phyloP scores from a whole-genome alignment of 2,329 filamentous ascomycete species.

The Claviceps cyperi region DNA sequence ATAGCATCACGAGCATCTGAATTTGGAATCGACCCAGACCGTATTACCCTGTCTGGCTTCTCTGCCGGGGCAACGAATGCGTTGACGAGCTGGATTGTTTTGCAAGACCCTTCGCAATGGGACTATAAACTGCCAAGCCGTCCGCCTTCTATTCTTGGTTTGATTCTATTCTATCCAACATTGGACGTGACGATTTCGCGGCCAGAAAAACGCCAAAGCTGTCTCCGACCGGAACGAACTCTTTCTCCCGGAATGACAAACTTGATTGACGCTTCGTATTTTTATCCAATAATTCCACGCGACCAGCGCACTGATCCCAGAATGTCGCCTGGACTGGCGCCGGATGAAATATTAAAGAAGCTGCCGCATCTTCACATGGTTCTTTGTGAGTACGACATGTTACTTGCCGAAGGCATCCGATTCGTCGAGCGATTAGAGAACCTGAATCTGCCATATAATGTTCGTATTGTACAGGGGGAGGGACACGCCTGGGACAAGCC shows the following conservation, averaged over 20 bases:
- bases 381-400: constrained; percentile 52
- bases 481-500: constrained; percentile 36
- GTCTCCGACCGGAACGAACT: constrained; percentile 40
- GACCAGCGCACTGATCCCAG: constrained; percentile 35
- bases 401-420: constrained; percentile 43
- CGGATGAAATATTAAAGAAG: constrained; percentile 35
- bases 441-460: constrained; percentile 18
- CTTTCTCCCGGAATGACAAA: constrained; percentile 43
- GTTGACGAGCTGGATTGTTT: constrained; percentile 30
- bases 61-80: constrained; percentile 46
- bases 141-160: constrained; percentile 32
- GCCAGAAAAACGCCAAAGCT: constrained; percentile 38
- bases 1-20: constrained; percentile 40
- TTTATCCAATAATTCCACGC: constrained; percentile 35
- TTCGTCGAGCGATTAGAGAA: constrained; percentile 43
- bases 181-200: constrained; percentile 46
- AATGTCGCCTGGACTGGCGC: constrained; percentile 43
- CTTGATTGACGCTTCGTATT: constrained; percentile 48
- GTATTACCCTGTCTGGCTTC: constrained; percentile 47
- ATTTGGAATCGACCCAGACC: constrained; percentile 40
- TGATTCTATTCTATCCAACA: constrained; percentile 47
- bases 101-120: constrained; percentile 28
- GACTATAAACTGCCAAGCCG: constrained; percentile 23
- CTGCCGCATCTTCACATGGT: constrained; percentile 42
- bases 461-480: constrained; percentile 30